A percentile compares a stretch with the other conserved stretches of the same genome.
Evolutionary conservation across 73 alveolate genomes (phyloP).

Genomic region (Blepharisma japonicum): DNA sequence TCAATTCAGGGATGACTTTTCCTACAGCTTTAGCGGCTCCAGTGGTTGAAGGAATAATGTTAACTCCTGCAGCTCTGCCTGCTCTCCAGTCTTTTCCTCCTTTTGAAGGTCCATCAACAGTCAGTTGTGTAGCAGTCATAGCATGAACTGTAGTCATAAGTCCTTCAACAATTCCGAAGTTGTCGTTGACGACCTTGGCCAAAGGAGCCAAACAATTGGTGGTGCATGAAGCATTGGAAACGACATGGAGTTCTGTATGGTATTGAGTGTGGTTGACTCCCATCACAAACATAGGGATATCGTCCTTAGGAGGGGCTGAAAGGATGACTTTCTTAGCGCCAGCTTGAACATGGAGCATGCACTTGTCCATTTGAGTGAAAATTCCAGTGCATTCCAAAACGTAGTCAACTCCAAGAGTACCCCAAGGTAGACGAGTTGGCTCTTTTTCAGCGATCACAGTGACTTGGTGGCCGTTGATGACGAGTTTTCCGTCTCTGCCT

Average conservation of each 20-base stretch:
- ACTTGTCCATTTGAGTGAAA: slow-evolving; percentile 42
- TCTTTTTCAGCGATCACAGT: slow-evolving; percentile 63
- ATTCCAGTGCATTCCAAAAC: slow-evolving; percentile 78
- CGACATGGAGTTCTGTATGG: slow-evolving; percentile 54
- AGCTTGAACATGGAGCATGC: slow-evolving; percentile 51
- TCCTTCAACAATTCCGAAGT: slow-evolving; percentile 89
- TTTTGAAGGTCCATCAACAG: slow-evolving; percentile 94
- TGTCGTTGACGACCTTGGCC: slow-evolving; percentile 84
- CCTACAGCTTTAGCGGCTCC: slow-evolving; percentile 97
- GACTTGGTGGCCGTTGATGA: slow-evolving; percentile 69
- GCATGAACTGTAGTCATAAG: slow-evolving; percentile 94
- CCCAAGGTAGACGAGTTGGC: slow-evolving; percentile 76
- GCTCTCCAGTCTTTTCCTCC: slow-evolving; percentile 98
- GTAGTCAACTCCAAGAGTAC: slow-evolving; percentile 79
- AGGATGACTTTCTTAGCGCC: slow-evolving; percentile 76
- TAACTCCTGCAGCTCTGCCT: slow-evolving; percentile 89
- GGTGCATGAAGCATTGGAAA: slow-evolving; percentile 96
- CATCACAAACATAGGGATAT: slow-evolving; percentile 74
- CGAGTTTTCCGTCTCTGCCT: slow-evolving; percentile 40
- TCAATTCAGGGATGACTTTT: slow-evolving; percentile 75
- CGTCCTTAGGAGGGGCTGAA: slow-evolving; percentile 88
- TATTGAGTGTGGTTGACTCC: slow-evolving; percentile 86
- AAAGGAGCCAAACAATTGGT: slow-evolving; percentile 93
- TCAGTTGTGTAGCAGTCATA: slow-evolving; percentile 77
- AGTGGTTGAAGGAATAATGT: slow-evolving; percentile 92